phyloP scores from a whole-genome alignment of 306 rosid genomes.

The Glycine soja region DNA sequence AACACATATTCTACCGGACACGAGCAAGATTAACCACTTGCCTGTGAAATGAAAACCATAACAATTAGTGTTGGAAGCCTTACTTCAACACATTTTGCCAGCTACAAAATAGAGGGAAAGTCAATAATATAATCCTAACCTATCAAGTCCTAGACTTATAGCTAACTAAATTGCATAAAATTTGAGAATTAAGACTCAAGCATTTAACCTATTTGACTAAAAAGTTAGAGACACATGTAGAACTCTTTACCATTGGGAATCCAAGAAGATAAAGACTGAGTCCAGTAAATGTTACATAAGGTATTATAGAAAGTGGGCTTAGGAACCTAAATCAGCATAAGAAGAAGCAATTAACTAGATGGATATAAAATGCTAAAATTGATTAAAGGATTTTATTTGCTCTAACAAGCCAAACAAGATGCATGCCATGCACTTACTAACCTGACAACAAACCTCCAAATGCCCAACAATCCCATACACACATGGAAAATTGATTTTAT shows the following conservation, averaged over 20 bases:
- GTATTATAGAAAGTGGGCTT: constrained; percentile 85
- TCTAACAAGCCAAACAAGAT: background rate
- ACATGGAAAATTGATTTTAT: constrained; percentile 72
- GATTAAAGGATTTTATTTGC: background rate
- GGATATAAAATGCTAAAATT: constrained; percentile 7
- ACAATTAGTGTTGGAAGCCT: constrained; percentile 74
- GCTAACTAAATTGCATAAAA: background rate
- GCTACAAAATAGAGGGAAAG: constrained; percentile 52
- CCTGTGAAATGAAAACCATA: constrained; percentile 84
- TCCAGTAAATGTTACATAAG: constrained; percentile 75
- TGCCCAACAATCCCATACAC: constrained; percentile 70
- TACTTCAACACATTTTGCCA: constrained; percentile 78
- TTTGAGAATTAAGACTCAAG: too few relatives aligned
- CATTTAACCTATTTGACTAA: too few relatives aligned
- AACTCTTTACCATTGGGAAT: constrained; percentile 73
- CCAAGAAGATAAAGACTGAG: constrained; percentile 82
- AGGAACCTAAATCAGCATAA: constrained; percentile 62
- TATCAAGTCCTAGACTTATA: background rate
- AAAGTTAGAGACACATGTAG: too few relatives aligned
- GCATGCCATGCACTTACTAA: constrained; percentile 17
- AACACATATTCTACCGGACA: too few relatives aligned
- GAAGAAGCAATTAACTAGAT: background rate
- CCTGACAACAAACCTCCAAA: constrained; percentile 88
- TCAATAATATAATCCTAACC: too few relatives aligned
- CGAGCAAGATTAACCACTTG: too few relatives aligned